Conservation (phyloP, 345 rosid species). For the Heritiera littoralis region DNA sequence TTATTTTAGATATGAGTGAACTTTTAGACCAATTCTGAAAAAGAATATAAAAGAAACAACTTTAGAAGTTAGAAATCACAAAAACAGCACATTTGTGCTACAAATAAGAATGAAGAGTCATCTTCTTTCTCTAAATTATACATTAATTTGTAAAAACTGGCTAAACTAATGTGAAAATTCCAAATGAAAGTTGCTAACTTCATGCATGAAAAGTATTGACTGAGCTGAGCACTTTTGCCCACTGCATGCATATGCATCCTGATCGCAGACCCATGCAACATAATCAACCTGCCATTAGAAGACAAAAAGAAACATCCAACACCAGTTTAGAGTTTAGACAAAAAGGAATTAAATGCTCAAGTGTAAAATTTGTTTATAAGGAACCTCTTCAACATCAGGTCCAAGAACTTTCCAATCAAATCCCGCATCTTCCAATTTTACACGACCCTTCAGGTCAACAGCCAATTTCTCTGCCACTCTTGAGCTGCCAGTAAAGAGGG, state of each 20-base stretch:
- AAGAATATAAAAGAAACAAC: background rate
- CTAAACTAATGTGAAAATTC: background rate
- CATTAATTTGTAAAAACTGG: background rate
- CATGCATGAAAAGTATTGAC: constrained; percentile 90
- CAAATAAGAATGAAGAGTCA: background rate
- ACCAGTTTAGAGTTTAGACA: background rate
- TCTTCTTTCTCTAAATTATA: background rate
- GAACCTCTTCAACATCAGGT: constrained; percentile 96
- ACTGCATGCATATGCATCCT: constrained; percentile 98
- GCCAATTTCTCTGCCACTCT: constrained; percentile 96
- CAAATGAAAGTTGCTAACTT: constrained; percentile 52
- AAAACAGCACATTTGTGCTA: background rate
- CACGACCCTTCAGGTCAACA: constrained; percentile 78
- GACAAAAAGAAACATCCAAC: constrained; percentile 20
- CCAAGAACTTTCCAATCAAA: constrained; percentile 99
- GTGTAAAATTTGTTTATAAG: background rate
- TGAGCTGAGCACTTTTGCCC: constrained; percentile 99
- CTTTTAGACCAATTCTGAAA: constrained; percentile 79
- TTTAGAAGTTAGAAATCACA: background rate
- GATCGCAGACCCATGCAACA: constrained; percentile 97
- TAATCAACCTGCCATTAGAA: constrained; percentile 72
- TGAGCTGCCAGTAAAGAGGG: constrained; percentile 97
- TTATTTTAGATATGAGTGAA: constrained; percentile 62
- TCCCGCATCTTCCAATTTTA: constrained; percentile 98
- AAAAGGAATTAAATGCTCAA: background rate